Evolutionary conservation across 345 rosid genomes (phyloP).

Genomic region (Boechera retrofracta): DNA sequence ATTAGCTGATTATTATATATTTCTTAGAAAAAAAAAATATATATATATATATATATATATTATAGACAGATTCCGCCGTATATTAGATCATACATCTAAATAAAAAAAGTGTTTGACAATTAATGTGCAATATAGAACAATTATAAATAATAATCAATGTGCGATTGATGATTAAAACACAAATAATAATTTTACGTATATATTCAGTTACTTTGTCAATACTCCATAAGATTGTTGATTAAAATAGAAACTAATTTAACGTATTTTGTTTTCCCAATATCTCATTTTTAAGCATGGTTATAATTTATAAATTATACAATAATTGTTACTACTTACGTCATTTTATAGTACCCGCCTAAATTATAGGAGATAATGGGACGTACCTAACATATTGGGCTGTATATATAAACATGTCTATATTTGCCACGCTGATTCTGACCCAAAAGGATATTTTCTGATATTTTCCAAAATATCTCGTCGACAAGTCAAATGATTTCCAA

Average conservation of each 20-base stretch:
- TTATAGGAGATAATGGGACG: not conserved
- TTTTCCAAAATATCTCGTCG: too few relatives aligned
- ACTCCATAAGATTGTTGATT: not conserved
- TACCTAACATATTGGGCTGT: not conserved
- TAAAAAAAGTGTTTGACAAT: not conserved
- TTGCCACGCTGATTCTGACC: not conserved
- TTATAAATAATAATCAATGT: not conserved
- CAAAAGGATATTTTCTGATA: too few relatives aligned
- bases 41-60: too few relatives aligned
- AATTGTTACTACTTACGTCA: too few relatives aligned
- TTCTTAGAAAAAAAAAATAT: too few relatives aligned
- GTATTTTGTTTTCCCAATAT: not conserved
- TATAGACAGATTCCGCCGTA: too few relatives aligned
- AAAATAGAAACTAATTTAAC: not conserved
- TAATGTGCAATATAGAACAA: not conserved
- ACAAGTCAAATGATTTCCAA: too few relatives aligned
- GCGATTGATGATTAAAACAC: not conserved
- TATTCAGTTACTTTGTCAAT: not conserved
- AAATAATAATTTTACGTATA: not conserved
- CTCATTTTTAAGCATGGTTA: too few relatives aligned
- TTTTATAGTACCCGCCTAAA: not conserved
- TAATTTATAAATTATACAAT: too few relatives aligned
- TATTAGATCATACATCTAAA: not conserved
- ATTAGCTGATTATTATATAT: too few relatives aligned
- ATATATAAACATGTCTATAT: not conserved